Conservation (phyloP, 345 rosid species). For the Salix viminalis region DNA sequence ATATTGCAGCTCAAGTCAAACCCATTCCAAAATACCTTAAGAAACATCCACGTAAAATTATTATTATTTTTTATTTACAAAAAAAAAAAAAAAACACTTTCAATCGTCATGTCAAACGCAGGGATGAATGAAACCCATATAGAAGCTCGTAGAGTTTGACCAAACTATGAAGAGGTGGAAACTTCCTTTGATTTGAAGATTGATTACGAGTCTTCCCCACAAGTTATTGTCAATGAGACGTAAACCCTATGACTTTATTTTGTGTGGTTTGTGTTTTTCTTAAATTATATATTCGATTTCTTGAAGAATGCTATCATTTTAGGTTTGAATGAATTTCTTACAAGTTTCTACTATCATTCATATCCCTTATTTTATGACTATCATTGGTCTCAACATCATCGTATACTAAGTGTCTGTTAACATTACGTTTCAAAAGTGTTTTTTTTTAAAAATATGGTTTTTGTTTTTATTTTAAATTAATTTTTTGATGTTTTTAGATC, state of each 20-base stretch:
- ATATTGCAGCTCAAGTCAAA: not conserved
- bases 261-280: no score
- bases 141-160: not conserved
- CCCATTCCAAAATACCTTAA: not conserved
- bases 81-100: no score
- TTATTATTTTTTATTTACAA: no score
- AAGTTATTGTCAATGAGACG: no score
- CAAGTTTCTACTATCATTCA: not conserved
- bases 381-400: not conserved
- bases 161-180: not conserved
- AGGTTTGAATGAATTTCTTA: not conserved
- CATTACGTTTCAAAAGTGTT: no score
- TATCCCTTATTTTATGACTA: not conserved
- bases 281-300: no score
- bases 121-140: not conserved
- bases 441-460: no score
- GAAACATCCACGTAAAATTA: no score
- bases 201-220: no score
- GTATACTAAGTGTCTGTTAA: not conserved
- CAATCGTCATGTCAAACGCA: not conserved
- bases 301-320: not conserved
- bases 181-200: not conserved
- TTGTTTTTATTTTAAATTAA: no score
- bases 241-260: no score
- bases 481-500: no score